Evolutionary conservation across 148 eudicot genomes (phyloP).

Genomic region (Dianthus caryophyllus): DNA sequence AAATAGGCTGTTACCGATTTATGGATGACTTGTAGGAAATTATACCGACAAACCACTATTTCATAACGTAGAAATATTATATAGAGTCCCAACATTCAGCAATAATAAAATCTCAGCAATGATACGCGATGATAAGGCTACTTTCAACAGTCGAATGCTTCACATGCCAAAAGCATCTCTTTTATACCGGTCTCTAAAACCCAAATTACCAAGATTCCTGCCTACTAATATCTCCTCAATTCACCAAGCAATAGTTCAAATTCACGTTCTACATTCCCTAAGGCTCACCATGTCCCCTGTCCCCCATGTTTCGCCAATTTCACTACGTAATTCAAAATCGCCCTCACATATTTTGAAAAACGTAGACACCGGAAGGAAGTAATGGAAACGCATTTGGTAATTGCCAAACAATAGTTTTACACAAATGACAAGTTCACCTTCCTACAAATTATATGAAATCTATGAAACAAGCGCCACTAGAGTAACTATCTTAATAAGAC

Average conservation of each 20-base stretch:
- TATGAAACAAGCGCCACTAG: neutral
- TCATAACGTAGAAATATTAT: neutral
- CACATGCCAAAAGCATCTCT: neutral
- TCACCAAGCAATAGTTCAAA: neutral
- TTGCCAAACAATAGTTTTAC: neutral
- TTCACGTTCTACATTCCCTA: neutral
- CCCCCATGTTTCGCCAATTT: conserved; percentile 1
- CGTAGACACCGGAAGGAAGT: too few species aligned
- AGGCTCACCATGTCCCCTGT: too few species aligned
- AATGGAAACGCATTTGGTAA: neutral
- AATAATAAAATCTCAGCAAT: neutral
- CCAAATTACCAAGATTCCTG: neutral
- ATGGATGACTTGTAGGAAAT: too few species aligned
- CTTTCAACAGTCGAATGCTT: neutral
- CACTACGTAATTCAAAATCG: neutral
- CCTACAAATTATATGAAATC: neutral
- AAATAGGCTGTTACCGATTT: too few species aligned
- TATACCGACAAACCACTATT: too few species aligned
- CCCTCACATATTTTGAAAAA: too few species aligned
- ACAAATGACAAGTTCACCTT: conserved; percentile 2
- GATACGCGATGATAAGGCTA: neutral
- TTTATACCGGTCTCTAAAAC: neutral
- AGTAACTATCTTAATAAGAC: too few species aligned
- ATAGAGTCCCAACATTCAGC: neutral
- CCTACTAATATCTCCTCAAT: neutral